phyloP scores from a whole-genome alignment of 352 stramenopile genomes.

The Phytophthora melonis region DNA sequence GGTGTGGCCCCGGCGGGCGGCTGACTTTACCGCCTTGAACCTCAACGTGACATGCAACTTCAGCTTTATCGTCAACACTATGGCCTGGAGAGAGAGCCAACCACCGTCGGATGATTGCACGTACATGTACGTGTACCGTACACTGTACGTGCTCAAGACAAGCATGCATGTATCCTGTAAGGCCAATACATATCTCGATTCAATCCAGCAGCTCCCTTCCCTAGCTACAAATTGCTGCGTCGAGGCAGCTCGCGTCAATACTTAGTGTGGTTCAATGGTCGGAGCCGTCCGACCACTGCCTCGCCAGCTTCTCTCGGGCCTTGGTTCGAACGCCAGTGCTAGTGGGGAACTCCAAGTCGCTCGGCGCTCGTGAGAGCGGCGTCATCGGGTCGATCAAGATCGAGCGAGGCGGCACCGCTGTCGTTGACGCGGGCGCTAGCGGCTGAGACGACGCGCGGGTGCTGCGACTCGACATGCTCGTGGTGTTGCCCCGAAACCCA shows the following conservation, averaged over 20 bases:
- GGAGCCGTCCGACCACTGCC: conserved; percentile 63
- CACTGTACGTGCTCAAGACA: neutral
- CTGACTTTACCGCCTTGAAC: conserved; percentile 33
- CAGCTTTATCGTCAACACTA: conserved; percentile 29
- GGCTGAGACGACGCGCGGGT: conserved; percentile 22
- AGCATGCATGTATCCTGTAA: neutral
- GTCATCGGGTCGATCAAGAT: conserved; percentile 64
- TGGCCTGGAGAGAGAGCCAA: conserved; percentile 8
- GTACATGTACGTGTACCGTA: too few relatives aligned
- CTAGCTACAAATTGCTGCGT: conserved; percentile 4
- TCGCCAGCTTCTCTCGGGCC: conserved; percentile 65
- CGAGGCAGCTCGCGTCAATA: neutral
- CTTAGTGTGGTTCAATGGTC: conserved; percentile 30
- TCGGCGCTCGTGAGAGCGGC: conserved; percentile 38
- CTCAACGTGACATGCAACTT: conserved; percentile 25
- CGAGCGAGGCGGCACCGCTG: conserved; percentile 28
- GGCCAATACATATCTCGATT: conserved; percentile 26
- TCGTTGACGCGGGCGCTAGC: conserved; percentile 25
- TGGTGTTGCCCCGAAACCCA: conserved; percentile 39
- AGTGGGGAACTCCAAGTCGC: conserved; percentile 54
- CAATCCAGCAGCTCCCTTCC: neutral
- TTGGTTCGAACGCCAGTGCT: conserved; percentile 65
- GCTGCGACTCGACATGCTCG: conserved; percentile 37
- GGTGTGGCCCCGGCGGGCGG: conserved; percentile 4
- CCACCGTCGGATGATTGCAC: conserved; percentile 24